phyloP scores from a whole-genome alignment of 1,284 basidiomycete species.

The Anthracocystis walkeri region DNA sequence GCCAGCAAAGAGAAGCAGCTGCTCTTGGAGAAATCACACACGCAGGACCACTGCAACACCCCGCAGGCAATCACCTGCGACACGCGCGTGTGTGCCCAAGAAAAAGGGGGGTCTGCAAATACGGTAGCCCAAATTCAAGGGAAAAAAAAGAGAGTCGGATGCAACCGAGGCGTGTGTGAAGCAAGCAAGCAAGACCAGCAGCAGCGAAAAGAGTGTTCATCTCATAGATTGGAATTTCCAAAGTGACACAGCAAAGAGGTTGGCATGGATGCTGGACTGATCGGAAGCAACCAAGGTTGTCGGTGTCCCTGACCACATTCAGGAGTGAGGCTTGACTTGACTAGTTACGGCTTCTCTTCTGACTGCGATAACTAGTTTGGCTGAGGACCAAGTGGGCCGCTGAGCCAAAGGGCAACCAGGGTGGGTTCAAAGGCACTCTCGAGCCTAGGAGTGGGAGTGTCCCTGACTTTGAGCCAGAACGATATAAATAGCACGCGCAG shows the following conservation, averaged over 20 bases:
- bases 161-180: constrained; percentile 15
- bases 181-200: not conserved
- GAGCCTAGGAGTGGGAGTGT: not conserved
- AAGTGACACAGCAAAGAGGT: no score
- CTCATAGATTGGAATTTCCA: not conserved
- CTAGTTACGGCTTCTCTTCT: no score
- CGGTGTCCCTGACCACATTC: no score
- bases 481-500: not conserved
- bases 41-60: not conserved
- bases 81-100: constrained; percentile 3
- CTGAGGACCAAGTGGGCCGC: no score
- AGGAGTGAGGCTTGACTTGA: no score
- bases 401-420: no score
- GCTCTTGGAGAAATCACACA: constrained; percentile 6
- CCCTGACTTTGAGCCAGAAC: not conserved
- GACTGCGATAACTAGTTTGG: no score
- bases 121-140: not conserved
- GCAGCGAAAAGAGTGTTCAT: not conserved
- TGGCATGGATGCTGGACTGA: no score
- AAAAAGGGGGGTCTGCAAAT: constrained; percentile 6
- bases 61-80: not conserved
- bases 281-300: no score
- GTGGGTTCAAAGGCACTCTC: no score
- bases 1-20: constrained; percentile 8
- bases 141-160: not conserved